Conservation (phyloP, 2,329 filamentous ascomycete species). For the Nothophaeocryptopus gaeumannii region DNA sequence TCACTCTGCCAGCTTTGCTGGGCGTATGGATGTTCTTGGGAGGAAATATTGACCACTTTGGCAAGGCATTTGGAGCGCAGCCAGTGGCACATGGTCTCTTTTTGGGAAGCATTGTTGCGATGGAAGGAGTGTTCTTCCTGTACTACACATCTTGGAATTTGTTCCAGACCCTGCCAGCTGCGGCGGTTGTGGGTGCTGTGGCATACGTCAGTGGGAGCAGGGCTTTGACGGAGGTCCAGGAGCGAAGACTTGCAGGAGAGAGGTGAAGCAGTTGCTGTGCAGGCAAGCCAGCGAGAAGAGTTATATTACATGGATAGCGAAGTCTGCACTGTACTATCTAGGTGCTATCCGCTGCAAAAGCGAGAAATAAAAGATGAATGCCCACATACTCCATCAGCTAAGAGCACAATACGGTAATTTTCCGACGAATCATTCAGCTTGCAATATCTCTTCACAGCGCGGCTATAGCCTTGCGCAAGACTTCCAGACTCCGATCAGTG, state of each 20-base stretch:
- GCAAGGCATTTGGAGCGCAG: slow-evolving; percentile 70
- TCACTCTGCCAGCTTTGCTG: slow-evolving; percentile 70
- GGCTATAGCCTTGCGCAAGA: slow-evolving; percentile 57
- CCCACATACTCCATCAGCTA: too few relatives aligned
- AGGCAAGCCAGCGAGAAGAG: background rate
- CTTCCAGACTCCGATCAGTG: slow-evolving; percentile 53
- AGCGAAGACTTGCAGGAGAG: slow-evolving; percentile 72
- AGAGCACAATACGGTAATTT: too few relatives aligned
- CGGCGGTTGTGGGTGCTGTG: slow-evolving; percentile 63
- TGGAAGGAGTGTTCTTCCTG: slow-evolving; percentile 90
- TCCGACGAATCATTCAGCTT: too few relatives aligned
- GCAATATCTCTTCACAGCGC: slow-evolving; percentile 41
- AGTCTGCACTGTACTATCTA: too few relatives aligned
- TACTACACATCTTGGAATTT: slow-evolving; percentile 93
- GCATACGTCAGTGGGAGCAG: slow-evolving; percentile 84
- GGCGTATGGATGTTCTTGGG: slow-evolving; percentile 74
- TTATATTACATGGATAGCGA: too few relatives aligned
- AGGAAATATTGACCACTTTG: slow-evolving; percentile 75
- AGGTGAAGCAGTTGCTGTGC: slow-evolving; percentile 41
- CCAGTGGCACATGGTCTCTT: slow-evolving; percentile 81
- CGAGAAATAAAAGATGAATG: too few relatives aligned
- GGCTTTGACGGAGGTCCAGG: slow-evolving; percentile 89
- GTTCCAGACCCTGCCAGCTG: slow-evolving; percentile 79
- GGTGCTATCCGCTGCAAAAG: too few relatives aligned
- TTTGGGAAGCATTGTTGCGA: slow-evolving; percentile 78